Evolutionary conservation across 345 rosid genomes (phyloP).

Genomic region (Populus davidiana): DNA sequence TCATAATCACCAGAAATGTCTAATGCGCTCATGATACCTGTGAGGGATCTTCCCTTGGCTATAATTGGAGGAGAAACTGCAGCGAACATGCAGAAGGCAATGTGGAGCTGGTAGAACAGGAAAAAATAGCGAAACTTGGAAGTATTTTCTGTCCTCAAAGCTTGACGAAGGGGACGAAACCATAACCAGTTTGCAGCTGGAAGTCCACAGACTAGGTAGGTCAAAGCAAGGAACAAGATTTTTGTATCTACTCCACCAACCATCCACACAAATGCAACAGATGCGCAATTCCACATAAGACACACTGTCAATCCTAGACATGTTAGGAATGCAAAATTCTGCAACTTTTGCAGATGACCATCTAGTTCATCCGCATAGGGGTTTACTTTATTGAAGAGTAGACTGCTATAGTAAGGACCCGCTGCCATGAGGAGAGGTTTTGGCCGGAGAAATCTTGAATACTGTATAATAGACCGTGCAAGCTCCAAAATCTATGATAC

Average conservation of each 20-base stretch:
- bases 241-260: neutral
- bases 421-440: neutral
- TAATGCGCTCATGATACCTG: neutral
- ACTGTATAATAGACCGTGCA: neutral
- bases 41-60: neutral
- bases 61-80: neutral
- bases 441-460: neutral
- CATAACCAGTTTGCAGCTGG: neutral
- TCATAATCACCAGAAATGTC: neutral
- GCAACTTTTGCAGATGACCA: neutral
- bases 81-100: neutral
- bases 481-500: neutral
- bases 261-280: neutral
- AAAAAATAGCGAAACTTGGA: neutral
- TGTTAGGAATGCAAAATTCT: neutral
- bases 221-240: neutral
- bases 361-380: neutral
- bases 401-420: neutral
- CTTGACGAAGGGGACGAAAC: neutral
- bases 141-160: neutral
- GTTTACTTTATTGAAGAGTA: neutral
- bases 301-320: neutral
- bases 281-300: neutral
- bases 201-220: neutral
- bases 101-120: neutral